These are phyloP conservation scores for Lactifluus echinatus DNA, from an alignment of 768 basidiomycete species.

Conservation along the genomic window DNA sequence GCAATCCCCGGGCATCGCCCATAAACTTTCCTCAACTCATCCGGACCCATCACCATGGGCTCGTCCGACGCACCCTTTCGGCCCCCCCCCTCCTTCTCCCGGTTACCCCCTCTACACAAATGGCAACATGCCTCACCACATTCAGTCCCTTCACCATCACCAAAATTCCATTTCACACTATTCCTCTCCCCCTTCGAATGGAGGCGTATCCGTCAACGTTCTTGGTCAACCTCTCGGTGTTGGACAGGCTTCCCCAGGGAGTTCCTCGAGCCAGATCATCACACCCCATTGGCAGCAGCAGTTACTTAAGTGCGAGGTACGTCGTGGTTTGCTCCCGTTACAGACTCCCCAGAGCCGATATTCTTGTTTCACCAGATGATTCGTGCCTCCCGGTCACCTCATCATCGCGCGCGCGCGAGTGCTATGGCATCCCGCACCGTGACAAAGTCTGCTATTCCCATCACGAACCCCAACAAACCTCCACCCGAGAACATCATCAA, in stretches of 20 bases:
- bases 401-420: slow-evolving; percentile 92
- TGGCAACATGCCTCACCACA: slow-evolving; percentile 43
- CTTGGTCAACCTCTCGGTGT: slow-evolving; percentile 19
- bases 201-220: slow-evolving; percentile 17
- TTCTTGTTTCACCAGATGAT: slow-evolving; percentile 46
- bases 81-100: slow-evolving; percentile 54
- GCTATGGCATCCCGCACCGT: slow-evolving; percentile 87
- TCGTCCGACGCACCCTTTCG: slow-evolving; percentile 48
- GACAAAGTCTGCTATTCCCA: slow-evolving; percentile 81
- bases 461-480: slow-evolving; percentile 78
- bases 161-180: slow-evolving; percentile 76
- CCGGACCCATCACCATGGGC: slow-evolving; percentile 73
- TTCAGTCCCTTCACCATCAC: slow-evolving; percentile 53
- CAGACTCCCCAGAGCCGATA: slow-evolving; percentile 1
- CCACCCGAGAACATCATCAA: slow-evolving; percentile 33
- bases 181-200: slow-evolving; percentile 61
- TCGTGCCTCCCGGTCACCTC: slow-evolving; percentile 77
- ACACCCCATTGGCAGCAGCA: slow-evolving; percentile 90
- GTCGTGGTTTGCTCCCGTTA: slow-evolving; percentile 29
- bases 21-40: slow-evolving; percentile 59
- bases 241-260: slow-evolving; percentile 20
- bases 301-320: slow-evolving; percentile 83
- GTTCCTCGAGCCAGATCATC: slow-evolving; percentile 49
- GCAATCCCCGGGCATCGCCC: slow-evolving; percentile 72
- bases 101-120: slow-evolving; percentile 73